Evolutionary conservation across 2,329 filamentous ascomycete genomes (phyloP), one percentile per base, ranked within the genome.

Genomic region (Fusarium armeniacum): DNA sequence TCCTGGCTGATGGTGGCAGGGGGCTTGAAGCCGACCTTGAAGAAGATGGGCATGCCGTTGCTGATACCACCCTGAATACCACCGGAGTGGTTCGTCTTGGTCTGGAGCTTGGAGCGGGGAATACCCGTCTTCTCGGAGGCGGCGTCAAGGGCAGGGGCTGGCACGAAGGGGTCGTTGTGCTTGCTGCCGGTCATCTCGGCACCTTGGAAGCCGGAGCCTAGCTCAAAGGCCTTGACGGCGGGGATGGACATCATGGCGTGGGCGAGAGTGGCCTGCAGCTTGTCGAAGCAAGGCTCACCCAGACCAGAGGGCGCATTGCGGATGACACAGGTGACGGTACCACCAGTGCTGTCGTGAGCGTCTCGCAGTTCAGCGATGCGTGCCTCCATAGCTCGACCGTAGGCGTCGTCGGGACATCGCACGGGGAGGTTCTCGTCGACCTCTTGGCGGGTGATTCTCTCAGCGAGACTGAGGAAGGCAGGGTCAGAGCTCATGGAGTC

Each of bases 231-330:
- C 83, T 98, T 99, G 38, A 92, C 95, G 5, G 96, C 94, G 7
- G 96, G 96, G 75, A 98, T 97, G 78, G 90, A 93, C 69, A 98
- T 87, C 93, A 99, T 98, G 51, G 93, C 96, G 77, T 98, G 95
- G 28, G 89, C 94, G 47, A 99, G 89, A 78, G 88, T 89, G 10
- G 96, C 96, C 84, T 99, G 94, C 45, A 98, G 86, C 84, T 98
- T 98, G 81, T 97, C 93, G 80, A 99, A 98, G 80, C 89, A 92
- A 1, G 95, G 96, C 85, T 98, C 96, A 63, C 96, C 96, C 4
- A 98, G 87, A 0, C 95, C 95, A 41, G 89, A 87, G 30, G 95
- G 96, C 10, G 89, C 89, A 76, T 97, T 95, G 69, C 92, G 89
- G 77, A 98, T 94, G 40, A 98, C 92, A 75, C 95, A 98, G 46